A percentile compares a stretch with the other conserved stretches of the same genome.
Conservation (phyloP, 495 filamentous ascomycete genomes). For the Hyaloscypha variabilis region DNA sequence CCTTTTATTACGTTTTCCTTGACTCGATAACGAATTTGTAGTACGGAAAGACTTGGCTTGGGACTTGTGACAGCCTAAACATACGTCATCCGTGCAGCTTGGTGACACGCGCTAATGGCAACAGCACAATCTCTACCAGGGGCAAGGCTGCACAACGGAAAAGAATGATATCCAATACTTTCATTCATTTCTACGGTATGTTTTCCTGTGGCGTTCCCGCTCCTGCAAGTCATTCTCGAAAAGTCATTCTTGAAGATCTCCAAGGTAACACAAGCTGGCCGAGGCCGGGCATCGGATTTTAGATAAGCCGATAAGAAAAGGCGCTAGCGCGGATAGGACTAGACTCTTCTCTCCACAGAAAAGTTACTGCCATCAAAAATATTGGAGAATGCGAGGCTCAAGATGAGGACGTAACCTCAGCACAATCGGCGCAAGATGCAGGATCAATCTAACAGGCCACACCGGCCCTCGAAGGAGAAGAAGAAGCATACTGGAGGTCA, state of each 20-base stretch:
- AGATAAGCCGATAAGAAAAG: slow-evolving; percentile 18
- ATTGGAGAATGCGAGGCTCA: not conserved
- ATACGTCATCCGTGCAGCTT: not conserved
- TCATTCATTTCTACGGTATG: not conserved
- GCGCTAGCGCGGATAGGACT: not conserved
- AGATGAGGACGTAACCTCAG: not conserved
- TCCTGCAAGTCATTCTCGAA: not conserved
- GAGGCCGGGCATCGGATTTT: slow-evolving; percentile 1
- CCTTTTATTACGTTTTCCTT: not conserved
- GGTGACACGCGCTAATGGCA: not conserved
- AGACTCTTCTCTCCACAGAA: slow-evolving; percentile 10
- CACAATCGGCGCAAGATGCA: slow-evolving; percentile 59
- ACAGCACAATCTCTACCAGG: not conserved
- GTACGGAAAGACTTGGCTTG: not conserved
- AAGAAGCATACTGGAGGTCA: slow-evolving; percentile 67
- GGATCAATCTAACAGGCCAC: slow-evolving; percentile 80
- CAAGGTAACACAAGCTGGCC: too few relatives aligned
- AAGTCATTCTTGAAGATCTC: too few relatives aligned
- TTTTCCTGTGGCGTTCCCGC: not conserved
- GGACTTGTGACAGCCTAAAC: slow-evolving; percentile 15
- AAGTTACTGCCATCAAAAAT: slow-evolving; percentile 18
- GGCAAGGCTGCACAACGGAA: not conserved
- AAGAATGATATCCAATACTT: slow-evolving; percentile 1
- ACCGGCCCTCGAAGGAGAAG: slow-evolving; percentile 89
- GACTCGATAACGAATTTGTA: not conserved